Conservation (phyloP, 2,329 filamentous ascomycete genomes). For the Trichoderma sp. region DNA sequence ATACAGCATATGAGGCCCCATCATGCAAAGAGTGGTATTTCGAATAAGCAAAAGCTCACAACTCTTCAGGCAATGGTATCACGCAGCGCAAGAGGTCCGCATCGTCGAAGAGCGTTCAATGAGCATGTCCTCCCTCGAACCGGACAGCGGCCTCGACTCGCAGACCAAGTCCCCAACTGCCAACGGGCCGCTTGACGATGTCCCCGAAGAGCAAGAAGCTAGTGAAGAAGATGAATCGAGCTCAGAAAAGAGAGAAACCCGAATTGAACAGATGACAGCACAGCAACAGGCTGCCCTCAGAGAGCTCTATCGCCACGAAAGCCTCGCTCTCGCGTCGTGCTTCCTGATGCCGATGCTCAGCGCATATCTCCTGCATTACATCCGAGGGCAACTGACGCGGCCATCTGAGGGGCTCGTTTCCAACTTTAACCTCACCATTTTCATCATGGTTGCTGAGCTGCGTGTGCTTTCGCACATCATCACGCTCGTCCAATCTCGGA, state of each 20-base stretch:
- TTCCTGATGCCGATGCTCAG: slow-evolving; percentile 77
- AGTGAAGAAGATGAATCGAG: slow-evolving; percentile 30
- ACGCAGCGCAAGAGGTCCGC: slow-evolving; percentile 66
- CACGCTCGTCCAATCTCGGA: slow-evolving; percentile 76
- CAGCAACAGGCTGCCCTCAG: slow-evolving; percentile 49
- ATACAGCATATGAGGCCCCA: not conserved
- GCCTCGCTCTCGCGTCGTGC: slow-evolving; percentile 73
- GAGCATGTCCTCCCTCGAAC: slow-evolving; percentile 46
- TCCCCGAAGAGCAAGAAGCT: slow-evolving; percentile 49
- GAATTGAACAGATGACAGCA: slow-evolving; percentile 25
- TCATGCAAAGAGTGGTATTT: not conserved
- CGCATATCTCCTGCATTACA: slow-evolving; percentile 80
- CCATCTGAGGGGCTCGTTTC: slow-evolving; percentile 86
- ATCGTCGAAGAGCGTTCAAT: slow-evolving; percentile 51
- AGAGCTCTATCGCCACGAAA: slow-evolving; percentile 75
- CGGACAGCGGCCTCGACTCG: slow-evolving; percentile 48
- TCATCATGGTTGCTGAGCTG: slow-evolving; percentile 83
- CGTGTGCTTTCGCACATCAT: slow-evolving; percentile 81
- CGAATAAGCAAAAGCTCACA: not conserved
- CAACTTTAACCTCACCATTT: slow-evolving; percentile 90
- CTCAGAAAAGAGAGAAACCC: slow-evolving; percentile 6
- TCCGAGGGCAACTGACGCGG: slow-evolving; percentile 77
- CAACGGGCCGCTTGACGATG: slow-evolving; percentile 44
- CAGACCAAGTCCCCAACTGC: slow-evolving; percentile 30
- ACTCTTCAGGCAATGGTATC: slow-evolving; percentile 68